Base-by-base conservation (phyloP, 2,329 filamentous ascomycete genomes). In the Ceratocystis cacaofunesta region DNA sequence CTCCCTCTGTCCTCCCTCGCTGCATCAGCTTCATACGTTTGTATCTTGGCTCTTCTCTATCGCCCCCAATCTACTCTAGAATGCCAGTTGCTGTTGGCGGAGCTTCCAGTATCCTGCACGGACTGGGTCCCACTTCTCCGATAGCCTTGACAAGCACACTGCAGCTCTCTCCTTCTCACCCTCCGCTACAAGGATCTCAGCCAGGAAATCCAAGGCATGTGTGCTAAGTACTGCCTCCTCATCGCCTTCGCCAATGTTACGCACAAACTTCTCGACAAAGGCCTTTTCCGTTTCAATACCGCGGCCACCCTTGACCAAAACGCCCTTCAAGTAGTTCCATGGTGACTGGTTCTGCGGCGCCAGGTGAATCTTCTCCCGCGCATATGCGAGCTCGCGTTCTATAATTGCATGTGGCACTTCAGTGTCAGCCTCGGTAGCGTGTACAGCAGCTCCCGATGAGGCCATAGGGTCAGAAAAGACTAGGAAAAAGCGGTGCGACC, bases 401-500 rank as follows among this genome's bases (percentile, higher is more conserved):
- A 94, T 76, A 6, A 90, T 75, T 1, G 80, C 80, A 30, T 79
- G 76, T 0, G 87, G 84, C 2, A 90, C 78, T 61, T 79, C 74
- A 2, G 78, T 75, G 70, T 86, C 84, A 65, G 75, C 72, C 66
- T 79, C 78, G 0, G 80, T 82, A 1, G 82, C 78, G 32, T 77
- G 77, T 17, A 67, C 63, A 6, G 74, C 73, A n/a, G 73, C 77
- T 3, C 75, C 71, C 0, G 81, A 84, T 12, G 78, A 76, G 28
- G 76, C 71, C 1, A 70, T 77, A 22, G 80, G 86, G 78, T 81
- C 78, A 73, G 82, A 82, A 69, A 96, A 95, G 19, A 92, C 85
- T n/a, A 97, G 74, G 74, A 92, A 96, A 80, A 94, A 97, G 63
- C 94, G 86, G 78, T 99, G 92, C 69, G 92, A 95, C 94, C 94